Conservation (phyloP, 2,329 filamentous ascomycete species). For the Xylariaceae sp. region DNA sequence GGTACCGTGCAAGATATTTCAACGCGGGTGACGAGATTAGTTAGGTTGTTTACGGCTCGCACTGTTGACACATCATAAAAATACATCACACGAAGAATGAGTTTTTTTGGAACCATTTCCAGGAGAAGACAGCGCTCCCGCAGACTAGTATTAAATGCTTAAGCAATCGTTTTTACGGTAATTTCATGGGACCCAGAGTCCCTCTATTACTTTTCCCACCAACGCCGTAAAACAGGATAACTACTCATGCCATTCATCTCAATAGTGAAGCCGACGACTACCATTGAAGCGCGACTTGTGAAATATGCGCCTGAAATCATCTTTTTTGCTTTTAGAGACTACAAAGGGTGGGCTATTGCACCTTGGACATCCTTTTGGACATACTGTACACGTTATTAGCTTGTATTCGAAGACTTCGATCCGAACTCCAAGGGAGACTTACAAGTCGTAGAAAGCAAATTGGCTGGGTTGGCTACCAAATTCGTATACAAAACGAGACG, state of each 20-base stretch:
- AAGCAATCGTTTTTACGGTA: slow-evolving; percentile 4
- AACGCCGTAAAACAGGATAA: slow-evolving; percentile 13
- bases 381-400: slow-evolving; percentile 57
- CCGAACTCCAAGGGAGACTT: slow-evolving; percentile 50
- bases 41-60: too few relatives aligned
- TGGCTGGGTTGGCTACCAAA: slow-evolving; percentile 92
- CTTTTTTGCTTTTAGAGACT: slow-evolving; percentile 10
- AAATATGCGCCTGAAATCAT: slow-evolving; percentile 15
- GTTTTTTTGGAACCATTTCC: neutral
- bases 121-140: neutral
- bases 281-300: neutral
- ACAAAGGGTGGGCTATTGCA: slow-evolving; percentile 37
- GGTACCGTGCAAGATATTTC: too few relatives aligned
- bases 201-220: slow-evolving; percentile 12
- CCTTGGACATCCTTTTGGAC: slow-evolving; percentile 66
- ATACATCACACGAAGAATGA: neutral
- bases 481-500: slow-evolving; percentile 94
- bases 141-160: slow-evolving; percentile 11
- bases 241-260: slow-evolving; percentile 2
- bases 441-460: slow-evolving; percentile 99
- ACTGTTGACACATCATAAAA: neutral
- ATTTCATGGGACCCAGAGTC: slow-evolving; percentile 2
- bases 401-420: neutral
- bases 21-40: too few relatives aligned
- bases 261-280: neutral